Evolutionary conservation across 176 grass and related monocot genomes (phyloP).

Genomic region (Saccharum spontaneum): DNA sequence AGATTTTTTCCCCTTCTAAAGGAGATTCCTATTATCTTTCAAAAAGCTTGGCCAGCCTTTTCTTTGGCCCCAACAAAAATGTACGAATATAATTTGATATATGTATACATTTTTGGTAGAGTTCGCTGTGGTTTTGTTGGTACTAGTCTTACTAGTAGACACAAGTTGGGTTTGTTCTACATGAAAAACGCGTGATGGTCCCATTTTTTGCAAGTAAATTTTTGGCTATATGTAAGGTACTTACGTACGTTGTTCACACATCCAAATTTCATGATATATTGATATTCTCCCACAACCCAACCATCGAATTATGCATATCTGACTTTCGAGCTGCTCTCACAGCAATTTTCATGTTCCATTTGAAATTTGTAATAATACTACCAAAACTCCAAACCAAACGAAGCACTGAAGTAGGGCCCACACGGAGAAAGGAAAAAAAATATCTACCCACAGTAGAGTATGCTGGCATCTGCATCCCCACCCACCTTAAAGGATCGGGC

Average conservation of each 20-base stretch:
- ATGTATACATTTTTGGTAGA: background rate
- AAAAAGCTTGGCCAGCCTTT: slow-evolving; percentile 24
- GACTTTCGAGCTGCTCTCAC: background rate
- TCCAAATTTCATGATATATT: background rate
- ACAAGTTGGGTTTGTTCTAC: background rate
- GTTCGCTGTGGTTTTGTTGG: background rate
- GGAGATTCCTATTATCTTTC: slow-evolving; percentile 45
- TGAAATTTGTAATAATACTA: no score
- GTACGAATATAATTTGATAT: background rate
- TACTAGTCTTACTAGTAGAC: no score
- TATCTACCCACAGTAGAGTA: background rate
- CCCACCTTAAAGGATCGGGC: background rate
- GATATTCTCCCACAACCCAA: background rate
- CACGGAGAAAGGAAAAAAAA: background rate
- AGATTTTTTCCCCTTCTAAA: background rate
- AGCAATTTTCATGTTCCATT: background rate
- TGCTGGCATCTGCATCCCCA: slow-evolving; percentile 28
- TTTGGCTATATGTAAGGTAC: background rate
- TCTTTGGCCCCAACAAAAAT: background rate
- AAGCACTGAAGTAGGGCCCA: background rate
- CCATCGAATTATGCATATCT: background rate
- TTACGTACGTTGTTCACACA: background rate
- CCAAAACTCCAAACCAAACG: background rate
- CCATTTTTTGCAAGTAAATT: background rate
- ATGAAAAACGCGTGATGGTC: background rate